Evolutionary conservation across 1,139 yeast genomes (phyloP).

Genomic region (Yamadazyma dushanensis): DNA sequence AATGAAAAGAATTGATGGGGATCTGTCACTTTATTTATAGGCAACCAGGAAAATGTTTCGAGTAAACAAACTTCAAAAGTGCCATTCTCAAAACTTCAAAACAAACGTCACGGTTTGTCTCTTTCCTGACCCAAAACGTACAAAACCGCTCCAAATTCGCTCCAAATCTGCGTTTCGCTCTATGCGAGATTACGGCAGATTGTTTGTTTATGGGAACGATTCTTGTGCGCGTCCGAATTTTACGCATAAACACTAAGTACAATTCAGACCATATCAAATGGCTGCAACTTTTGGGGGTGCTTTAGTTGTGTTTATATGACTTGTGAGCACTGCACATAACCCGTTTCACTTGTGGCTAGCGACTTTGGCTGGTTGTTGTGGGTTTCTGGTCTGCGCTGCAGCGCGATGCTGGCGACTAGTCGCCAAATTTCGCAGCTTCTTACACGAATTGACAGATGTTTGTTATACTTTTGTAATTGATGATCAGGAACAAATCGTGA

Average conservation of each 20-base stretch:
- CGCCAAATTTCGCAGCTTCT: not conserved
- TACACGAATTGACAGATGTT: not conserved
- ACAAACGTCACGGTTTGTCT: constrained; percentile 1
- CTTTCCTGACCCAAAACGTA: not conserved
- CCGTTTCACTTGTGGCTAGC: not conserved
- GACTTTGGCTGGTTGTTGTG: not conserved
- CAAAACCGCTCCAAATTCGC: not conserved
- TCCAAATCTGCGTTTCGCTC: too few species aligned
- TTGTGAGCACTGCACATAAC: not conserved
- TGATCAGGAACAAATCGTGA: too few species aligned
- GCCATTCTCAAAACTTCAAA: not conserved
- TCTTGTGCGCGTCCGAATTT: constrained; percentile 1
- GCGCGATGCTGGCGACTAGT: not conserved
- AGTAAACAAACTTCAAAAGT: not conserved
- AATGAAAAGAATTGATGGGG: constrained; percentile 3
- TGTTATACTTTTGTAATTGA: too few species aligned
- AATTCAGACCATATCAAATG: not conserved
- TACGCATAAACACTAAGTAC: constrained; percentile 3
- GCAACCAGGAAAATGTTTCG: too few species aligned
- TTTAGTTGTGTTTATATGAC: constrained; percentile 2
- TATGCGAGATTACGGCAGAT: too few species aligned
- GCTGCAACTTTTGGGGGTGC: constrained; percentile 1
- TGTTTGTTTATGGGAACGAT: constrained; percentile 1
- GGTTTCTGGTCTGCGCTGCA: not conserved
- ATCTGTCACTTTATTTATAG: constrained; percentile 10